phyloP scores from a whole-genome alignment of 139 green algal species.

The Volvox reticuliferus region DNA sequence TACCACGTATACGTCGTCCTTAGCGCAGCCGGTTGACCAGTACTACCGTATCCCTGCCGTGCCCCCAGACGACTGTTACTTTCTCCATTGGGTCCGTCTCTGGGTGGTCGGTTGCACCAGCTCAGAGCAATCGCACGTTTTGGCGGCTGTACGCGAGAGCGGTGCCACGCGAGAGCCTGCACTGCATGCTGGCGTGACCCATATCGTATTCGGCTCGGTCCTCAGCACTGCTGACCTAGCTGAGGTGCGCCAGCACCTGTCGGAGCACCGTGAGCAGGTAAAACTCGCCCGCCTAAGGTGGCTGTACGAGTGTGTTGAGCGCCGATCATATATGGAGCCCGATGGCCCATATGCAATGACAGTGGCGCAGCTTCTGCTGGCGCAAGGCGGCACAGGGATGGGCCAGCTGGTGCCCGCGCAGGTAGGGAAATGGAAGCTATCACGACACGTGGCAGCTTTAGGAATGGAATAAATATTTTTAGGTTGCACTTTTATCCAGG shows the following conservation, averaged over 20 bases:
- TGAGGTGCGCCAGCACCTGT: slow-evolving; percentile 5
- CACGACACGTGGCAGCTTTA: no score
- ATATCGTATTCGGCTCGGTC: slow-evolving; percentile 31
- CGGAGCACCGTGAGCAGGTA: slow-evolving; percentile 24
- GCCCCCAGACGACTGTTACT: slow-evolving; percentile 37
- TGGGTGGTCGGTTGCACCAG: neutral
- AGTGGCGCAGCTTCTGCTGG: neutral
- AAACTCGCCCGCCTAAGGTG: neutral
- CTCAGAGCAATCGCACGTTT: slow-evolving; percentile 8
- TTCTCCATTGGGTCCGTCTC: slow-evolving; percentile 15
- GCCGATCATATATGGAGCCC: slow-evolving; percentile 1
- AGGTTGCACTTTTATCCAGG: no score
- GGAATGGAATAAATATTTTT: no score
- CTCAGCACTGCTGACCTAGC: neutral
- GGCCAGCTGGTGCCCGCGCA: neutral
- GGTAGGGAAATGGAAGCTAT: neutral
- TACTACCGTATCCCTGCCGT: neutral
- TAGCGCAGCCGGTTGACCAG: neutral
- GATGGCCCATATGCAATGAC: neutral
- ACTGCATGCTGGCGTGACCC: neutral
- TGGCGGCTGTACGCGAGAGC: slow-evolving; percentile 24
- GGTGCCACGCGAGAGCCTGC: slow-evolving; percentile 24
- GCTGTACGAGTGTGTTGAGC: slow-evolving; percentile 35
- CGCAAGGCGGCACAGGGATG: neutral
- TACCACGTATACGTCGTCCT: neutral